phyloP scores from a whole-genome alignment of 805 yeast genomes.

The Debaryomyces hansenii region DNA sequence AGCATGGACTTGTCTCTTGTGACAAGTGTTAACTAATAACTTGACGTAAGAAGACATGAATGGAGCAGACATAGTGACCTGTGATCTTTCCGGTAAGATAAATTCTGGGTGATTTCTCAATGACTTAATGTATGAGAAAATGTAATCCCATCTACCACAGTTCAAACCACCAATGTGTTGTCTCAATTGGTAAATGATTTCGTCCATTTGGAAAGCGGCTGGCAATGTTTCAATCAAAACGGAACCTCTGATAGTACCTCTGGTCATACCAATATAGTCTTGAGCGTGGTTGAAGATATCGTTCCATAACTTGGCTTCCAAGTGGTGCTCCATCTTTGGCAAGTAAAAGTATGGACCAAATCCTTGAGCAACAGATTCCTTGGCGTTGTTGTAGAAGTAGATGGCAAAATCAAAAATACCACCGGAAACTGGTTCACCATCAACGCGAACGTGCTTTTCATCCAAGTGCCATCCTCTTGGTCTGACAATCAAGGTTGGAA shows the following conservation, averaged over 20 bases:
- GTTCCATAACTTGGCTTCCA: slow-evolving; percentile 83
- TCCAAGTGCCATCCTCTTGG: slow-evolving; percentile 89
- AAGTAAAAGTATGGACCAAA: slow-evolving; percentile 80
- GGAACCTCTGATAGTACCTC: slow-evolving; percentile 81
- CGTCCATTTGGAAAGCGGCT: slow-evolving; percentile 86
- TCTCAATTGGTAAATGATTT: slow-evolving; percentile 73
- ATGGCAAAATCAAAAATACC: slow-evolving; percentile 79
- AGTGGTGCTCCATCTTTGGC: slow-evolving; percentile 85
- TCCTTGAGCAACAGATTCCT: slow-evolving; percentile 58
- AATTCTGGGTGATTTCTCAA: slow-evolving; percentile 67
- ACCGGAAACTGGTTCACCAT: slow-evolving; percentile 75
- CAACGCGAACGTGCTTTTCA: slow-evolving; percentile 69
- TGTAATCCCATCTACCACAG: slow-evolving; percentile 91
- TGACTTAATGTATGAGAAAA: slow-evolving; percentile 76
- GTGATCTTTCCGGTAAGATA: slow-evolving; percentile 76
- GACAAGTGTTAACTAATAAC: slow-evolving; percentile 71
- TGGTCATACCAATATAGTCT: slow-evolving; percentile 63
- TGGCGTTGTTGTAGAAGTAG: slow-evolving; percentile 75
- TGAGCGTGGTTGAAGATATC: slow-evolving; percentile 76
- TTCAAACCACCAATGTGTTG: slow-evolving; percentile 78
- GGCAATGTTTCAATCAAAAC: slow-evolving; percentile 82
- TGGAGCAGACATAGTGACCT: slow-evolving; percentile 77
- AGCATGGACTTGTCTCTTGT: slow-evolving; percentile 78
- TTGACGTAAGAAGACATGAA: slow-evolving; percentile 79
- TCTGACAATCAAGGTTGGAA: slow-evolving; percentile 78